Evolutionary conservation across 495 filamentous ascomycete species (phyloP), one percentile per base, ranked within the genome.

Genomic region (Xylaria intraflava): DNA sequence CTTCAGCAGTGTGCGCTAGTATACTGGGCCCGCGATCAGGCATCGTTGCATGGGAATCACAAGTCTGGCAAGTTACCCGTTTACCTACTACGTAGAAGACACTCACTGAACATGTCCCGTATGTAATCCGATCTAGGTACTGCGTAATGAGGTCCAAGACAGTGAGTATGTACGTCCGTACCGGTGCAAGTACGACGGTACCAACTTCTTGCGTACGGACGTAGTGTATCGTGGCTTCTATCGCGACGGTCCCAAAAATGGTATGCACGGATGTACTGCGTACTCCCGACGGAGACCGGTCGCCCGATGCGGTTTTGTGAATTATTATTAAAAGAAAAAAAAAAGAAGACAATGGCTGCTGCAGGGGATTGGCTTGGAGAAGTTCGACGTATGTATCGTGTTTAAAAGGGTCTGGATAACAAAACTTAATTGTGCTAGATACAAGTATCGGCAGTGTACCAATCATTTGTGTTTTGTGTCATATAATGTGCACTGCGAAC

Each of bases 41-140:
- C 52, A 55, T 43, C 44, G 52, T 35, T 55, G 52, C 52, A 55
- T 55, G 38, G 52, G 16, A 29, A 48, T 41, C 31, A 23, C 35
- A 39, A 11, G 38, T 36, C 14, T 17, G n/a, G 35, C 24, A 42
- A 29, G n/a, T n/a, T n/a, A n/a, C n/a, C n/a, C n/a, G n/a, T n/a
- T n/a, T n/a, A n/a, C n/a, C n/a, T n/a, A n/a, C n/a, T n/a, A n/a
- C n/a, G n/a, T n/a, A n/a, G n/a, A n/a, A n/a, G n/a, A n/a, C n/a
- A n/a, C n/a, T n/a, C n/a, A n/a, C n/a, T n/a, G n/a, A n/a, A n/a
- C n/a, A n/a, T n/a, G n/a, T n/a, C n/a, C n/a, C n/a, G n/a, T n/a
- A n/a, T n/a, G n/a, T n/a, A n/a, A n/a, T n/a, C n/a, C n/a, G n/a
- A n/a, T n/a, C n/a, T n/a, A n/a, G n/a, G n/a, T n/a, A n/a, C n/a